Percentiles rank a stretch among this genome's conserved stretches.
Evolutionary conservation across 1,284 basidiomycete species (phyloP).

Genomic region (Coniophora puteana): DNA sequence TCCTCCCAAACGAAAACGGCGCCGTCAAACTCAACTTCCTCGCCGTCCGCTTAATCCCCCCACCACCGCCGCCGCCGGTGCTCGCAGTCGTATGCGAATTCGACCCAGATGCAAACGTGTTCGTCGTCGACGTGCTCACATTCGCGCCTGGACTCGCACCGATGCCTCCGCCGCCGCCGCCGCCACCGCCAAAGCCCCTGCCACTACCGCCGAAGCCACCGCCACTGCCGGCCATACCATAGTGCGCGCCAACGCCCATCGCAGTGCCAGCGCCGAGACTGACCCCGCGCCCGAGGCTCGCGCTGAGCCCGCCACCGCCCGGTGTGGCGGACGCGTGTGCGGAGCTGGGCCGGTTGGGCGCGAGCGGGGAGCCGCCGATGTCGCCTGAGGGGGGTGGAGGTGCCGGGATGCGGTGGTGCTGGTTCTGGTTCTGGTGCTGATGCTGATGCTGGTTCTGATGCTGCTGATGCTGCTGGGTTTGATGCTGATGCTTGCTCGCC

Average conservation of each 20-base stretch:
- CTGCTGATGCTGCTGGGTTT: too few species aligned
- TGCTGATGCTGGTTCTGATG: too few species aligned
- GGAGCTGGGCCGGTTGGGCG: too few species aligned
- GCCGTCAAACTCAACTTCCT: constrained; percentile 68
- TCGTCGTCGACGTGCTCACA: constrained; percentile 20
- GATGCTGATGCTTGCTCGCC: too few species aligned
- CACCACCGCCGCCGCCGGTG: constrained; percentile 16
- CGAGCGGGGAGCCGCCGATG: too few species aligned
- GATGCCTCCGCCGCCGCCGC: background rate
- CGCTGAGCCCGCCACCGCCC: too few species aligned
- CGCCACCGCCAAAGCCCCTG: constrained; percentile 1
- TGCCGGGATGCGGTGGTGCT: too few species aligned
- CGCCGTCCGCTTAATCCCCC: constrained; percentile 40
- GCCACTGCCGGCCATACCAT: background rate
- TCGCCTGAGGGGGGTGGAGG: too few species aligned
- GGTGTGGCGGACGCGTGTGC: too few species aligned
- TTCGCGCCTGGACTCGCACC: constrained; percentile 15
- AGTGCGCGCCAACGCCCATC: background rate
- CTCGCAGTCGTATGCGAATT: constrained; percentile 22
- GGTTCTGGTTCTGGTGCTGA: too few species aligned
- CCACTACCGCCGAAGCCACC: constrained; percentile 1
- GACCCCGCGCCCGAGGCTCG: too few species aligned
- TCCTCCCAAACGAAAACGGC: constrained; percentile 55
- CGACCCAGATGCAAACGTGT: constrained; percentile 9
- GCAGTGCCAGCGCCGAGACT: background rate